Base-by-base conservation (phyloP, 2,329 filamentous ascomycete species). In the Tolypocladium tundrense region DNA sequence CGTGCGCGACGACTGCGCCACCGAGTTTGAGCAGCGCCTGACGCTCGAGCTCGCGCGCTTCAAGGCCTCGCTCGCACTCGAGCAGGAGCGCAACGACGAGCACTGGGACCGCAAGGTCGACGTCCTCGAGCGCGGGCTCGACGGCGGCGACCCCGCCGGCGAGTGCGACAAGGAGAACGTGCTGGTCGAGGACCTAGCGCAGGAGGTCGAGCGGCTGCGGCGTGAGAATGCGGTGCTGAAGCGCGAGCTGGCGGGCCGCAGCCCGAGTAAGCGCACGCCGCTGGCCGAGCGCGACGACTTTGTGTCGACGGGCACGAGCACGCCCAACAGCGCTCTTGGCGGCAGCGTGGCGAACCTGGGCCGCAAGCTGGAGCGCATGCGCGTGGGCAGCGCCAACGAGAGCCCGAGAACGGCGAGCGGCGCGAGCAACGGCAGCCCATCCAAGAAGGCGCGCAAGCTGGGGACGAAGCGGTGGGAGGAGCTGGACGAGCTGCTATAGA, bases 61-160 rank as follows among this genome's bases (percentile, higher is more conserved):
- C 88, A 88, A 93, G 68, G 82, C 81, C 0, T 88, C 85, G 0
- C 83, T 91, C 70, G 88, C 90, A 21, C 83, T 88, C 6, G 91
- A 97, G 69, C 82, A 85, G 60, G 91, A 95, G 65, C 83, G 85
- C 51, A 85, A 86, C 56, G 91, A 96, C 60, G 89, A 90, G 69
- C 90, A 95, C 71, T 82, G 94, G 68, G 92, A 97, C 70, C 84
- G 84, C 63, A 99, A 99, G 74, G 81, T 96, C 9, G 93, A 82
- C 60, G 75, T 84, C 1, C 76, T 84, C 51, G 81, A 83, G 68
- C 75, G 79, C 2, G 72, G 79, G 2, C 71, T 82, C 24, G 71
- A 72, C 6, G 61, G 66, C 0, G 80, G 81, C 11, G 75, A 79
- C 65, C 73, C 71, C 61, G 66, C 62, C 41, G 73, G 76, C 0